Evolutionary conservation across 768 basidiomycete species (phyloP), one percentile per base, ranked within the genome.

Genomic region (Rhodosporidiobolus odoratus): DNA sequence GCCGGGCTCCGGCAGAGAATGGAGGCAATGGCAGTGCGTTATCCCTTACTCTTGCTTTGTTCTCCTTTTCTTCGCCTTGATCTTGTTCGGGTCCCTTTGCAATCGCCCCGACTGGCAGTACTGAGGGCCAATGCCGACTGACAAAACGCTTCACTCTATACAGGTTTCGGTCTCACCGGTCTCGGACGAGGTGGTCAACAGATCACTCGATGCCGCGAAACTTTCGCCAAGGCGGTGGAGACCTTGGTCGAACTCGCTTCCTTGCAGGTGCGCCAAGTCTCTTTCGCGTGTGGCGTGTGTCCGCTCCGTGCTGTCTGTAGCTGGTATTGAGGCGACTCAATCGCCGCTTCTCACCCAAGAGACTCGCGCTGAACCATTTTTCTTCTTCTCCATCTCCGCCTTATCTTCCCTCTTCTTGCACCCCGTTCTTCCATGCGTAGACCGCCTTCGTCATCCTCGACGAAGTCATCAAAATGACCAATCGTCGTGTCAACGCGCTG

Each of bases 391-490:
- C 34, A 6, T 3, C 40, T 23, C 17, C 15, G 16, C 45, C 37
- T 34, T 27, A 13, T 13, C 30, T 25, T 9, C 23, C 35, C 17
- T 30, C 32, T 35, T 34, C 58, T 4, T 30, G 30, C 30, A 23
- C 52, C 23, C 21, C 61, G 30, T 21, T 43, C 19, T 7, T 8
- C 52, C 30, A 30, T 58, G 8, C 37, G 13, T 90, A 98, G 82
- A 98, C 96, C 0, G 96, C 96, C 8, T 99, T 99, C 82, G 95
- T 89, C 66, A 97, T 98, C 75, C 86, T 99, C 45, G 96, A 99
- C 80, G 96, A 98, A 81, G 96, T 98, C 69, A 99, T 99, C 77
- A 90, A 92, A 57, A 92, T 94, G n/a, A 98, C 96, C 45, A 99
- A 98, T 80, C 90, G 96, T 61, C 88, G 96, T 72, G 96, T 99